Evolutionary conservation across 108 stramenopile species (phyloP), one percentile per base, ranked within the genome.

Genomic region (Pseudonitzschia multistriata): DNA sequence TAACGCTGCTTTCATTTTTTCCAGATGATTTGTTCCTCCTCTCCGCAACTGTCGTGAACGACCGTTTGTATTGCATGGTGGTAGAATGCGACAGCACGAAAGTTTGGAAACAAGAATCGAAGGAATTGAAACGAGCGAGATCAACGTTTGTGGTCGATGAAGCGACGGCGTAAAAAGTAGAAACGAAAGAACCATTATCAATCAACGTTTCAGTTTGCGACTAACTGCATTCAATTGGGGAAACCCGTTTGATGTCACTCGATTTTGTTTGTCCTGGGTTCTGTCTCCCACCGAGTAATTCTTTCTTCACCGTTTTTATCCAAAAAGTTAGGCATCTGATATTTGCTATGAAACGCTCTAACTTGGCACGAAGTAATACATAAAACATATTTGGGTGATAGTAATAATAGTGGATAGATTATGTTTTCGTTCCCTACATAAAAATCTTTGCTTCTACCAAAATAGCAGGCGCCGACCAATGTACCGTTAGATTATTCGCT

Each of bases 91-190:
- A 83, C 59, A 75, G 73, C 28, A 74, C 78, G 27, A 49, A 47
- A 36, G 80, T 88, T 63, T 92, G 91, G 91, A 92, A 92, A 57
- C 72, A 75, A 49, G 83, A 77, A 15, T 89, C 81, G 62, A 71
- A 75, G 31, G 91, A 92, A 35, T 69, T 92, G 73, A 86, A 85
- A 65, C 68, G 88, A 48, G 83, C 89, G 0, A 68, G 91, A 39
- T 83, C 77, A 34, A 84, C 83, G 40, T 92, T 92, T 68, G 55
- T 22, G 5, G 75, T 91, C 15, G 84, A 87, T 45, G 52, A 34
- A 73, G 67, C 37, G 0, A 55, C 66, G 31, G 39, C 52, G 5
- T 63, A 37, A 36, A 37, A 0, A 49, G 14, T 15, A 24, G 2
- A 25, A 52, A 2, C 42, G 17, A n/a, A n/a, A n/a, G n/a, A n/a